phyloP scores from a whole-genome alignment of 2,329 filamentous ascomycete species.

The Trichoderma atroviride region DNA sequence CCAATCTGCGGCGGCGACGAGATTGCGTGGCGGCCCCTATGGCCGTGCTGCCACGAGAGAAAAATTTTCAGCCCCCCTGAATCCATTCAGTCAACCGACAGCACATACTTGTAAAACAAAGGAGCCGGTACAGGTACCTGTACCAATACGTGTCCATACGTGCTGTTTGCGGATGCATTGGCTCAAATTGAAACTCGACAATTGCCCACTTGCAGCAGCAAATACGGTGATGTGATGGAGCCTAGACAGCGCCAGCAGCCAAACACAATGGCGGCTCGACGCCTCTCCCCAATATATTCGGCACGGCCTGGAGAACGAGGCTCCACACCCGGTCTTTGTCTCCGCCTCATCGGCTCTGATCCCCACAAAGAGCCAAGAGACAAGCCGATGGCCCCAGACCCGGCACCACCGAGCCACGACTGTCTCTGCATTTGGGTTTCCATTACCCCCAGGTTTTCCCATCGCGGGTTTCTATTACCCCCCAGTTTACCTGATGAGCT shows the following conservation, averaged over 20 bases:
- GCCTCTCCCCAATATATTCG: conserved; percentile 18
- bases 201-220: neutral
- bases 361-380: conserved; percentile 13
- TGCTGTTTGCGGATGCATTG: conserved; percentile 3
- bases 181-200: neutral
- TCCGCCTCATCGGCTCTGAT: conserved; percentile 22
- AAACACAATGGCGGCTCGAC: conserved; percentile 10
- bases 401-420: conserved; percentile 15
- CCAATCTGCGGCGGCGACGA: conserved; percentile 21
- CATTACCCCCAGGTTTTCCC: conserved; percentile 43
- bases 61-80: conserved; percentile 15
- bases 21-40: conserved; percentile 19
- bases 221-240: neutral
- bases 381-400: conserved; percentile 15
- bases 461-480: conserved; percentile 41
- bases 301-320: conserved; percentile 21
- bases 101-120: no score
- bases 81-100: neutral
- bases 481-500: conserved; percentile 42
- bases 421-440: conserved; percentile 32
- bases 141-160: neutral
- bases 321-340: conserved; percentile 25
- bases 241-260: neutral
- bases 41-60: neutral
- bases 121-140: neutral